These are phyloP conservation scores for Lipomyces yamanashiensis DNA, from an alignment of 805 yeast species.

Conservation along the genomic window DNA sequence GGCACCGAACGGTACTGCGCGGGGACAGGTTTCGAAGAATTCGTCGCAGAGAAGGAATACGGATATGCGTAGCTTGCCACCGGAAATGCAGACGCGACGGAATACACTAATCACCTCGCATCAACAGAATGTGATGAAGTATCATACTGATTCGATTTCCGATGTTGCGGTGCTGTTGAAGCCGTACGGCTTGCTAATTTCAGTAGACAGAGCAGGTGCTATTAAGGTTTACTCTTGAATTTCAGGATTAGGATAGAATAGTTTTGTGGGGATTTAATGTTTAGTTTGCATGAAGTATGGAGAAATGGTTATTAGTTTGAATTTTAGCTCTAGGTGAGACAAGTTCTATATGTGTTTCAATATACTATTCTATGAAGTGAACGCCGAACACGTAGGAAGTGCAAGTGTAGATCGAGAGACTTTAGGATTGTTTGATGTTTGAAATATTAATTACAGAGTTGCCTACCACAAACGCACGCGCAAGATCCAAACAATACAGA, in stretches of 20 bases:
- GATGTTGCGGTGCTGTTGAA: conserved; percentile 53
- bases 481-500: too few relatives aligned
- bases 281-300: neutral
- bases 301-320: neutral
- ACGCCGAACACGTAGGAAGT: too few relatives aligned
- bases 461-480: too few relatives aligned
- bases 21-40: neutral
- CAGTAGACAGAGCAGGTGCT: conserved; percentile 70
- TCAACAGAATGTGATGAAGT: conserved; percentile 52
- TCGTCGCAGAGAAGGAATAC: conserved; percentile 25
- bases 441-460: too few relatives aligned
- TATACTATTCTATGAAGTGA: too few relatives aligned
- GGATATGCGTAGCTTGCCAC: conserved; percentile 36
- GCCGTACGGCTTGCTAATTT: conserved; percentile 65
- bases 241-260: neutral
- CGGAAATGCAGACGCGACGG: conserved; percentile 44
- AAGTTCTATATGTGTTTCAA: too few relatives aligned
- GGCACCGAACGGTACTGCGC: conserved; percentile 37
- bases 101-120: conserved; percentile 49
- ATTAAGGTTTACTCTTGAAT: conserved; percentile 56
- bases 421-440: too few relatives aligned
- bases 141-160: conserved; percentile 58
- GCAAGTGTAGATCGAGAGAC: too few relatives aligned
- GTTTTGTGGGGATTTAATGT: neutral
- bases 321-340: too few relatives aligned